These are phyloP conservation scores for Citrullus colocynthis DNA, from an alignment of 306 rosid species.

Conservation along the genomic window DNA sequence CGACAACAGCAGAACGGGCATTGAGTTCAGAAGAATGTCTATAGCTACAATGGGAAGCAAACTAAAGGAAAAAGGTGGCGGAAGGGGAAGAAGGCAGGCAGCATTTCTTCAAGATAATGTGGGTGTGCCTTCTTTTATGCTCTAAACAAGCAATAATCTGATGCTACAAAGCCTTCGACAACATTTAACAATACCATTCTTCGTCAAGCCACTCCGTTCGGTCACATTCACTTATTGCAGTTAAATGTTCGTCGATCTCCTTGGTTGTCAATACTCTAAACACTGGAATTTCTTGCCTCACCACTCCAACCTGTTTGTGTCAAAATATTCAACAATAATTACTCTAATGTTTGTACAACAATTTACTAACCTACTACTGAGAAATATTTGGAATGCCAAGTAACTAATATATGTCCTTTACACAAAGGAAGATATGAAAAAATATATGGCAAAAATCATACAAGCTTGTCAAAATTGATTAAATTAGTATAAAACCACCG, in stretches of 20 bases:
- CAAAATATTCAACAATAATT: background rate
- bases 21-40: background rate
- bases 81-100: background rate
- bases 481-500: background rate
- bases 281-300: constrained; percentile 50
- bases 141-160: background rate
- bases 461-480: background rate
- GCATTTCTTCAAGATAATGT: background rate
- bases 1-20: background rate
- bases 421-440: background rate
- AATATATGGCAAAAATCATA: background rate
- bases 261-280: constrained; percentile 77
- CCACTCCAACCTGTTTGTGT: constrained; percentile 71
- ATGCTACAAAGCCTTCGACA: background rate
- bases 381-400: background rate
- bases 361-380: background rate
- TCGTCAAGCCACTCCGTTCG: constrained; percentile 17
- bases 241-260: constrained; percentile 94
- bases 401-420: background rate
- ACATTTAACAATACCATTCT: background rate
- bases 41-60: background rate
- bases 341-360: background rate
- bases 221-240: constrained; percentile 95
- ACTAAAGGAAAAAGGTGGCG: background rate
- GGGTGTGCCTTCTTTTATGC: background rate